Base-by-base conservation (phyloP, 441 rosid species). In the Mallotus repandus region DNA sequence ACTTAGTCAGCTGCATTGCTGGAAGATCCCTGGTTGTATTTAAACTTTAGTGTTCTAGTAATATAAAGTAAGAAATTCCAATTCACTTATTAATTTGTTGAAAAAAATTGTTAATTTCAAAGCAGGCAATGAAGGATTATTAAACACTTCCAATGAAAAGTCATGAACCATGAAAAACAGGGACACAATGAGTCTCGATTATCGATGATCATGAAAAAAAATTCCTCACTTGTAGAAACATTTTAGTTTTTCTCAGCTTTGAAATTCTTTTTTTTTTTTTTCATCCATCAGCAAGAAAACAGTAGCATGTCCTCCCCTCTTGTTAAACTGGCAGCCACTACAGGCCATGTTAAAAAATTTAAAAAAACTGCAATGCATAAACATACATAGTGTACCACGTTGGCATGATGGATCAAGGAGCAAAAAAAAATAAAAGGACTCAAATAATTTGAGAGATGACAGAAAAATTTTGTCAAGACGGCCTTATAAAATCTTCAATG, bases 21-120 rank as follows among this genome's bases (percentile, higher is more conserved):
- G 98, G 83, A 84, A 91, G 88, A 81, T 83, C 93, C 97, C 98
- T 93, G 84, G 80, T 74, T 66, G 78, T 73, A 79, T 73, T 72
- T 74, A 76, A 78, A 69, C 11, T 61, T 64, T 48, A 75, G 59
- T 7, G 53, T 71, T 66, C 49, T 63, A 63, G 55, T 19, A 45
- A 14, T 15, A 68, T 22, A 14, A 62, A 16, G 10, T 16, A 66
- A 50, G 32, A 66, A 9, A 32, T 52, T 14, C 56, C 14, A 62
- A 38, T 56, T 16, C 19, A 62, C 53, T 4, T 13, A 35, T 45
- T 32, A 54, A 60, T 43, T 1, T 19, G 9, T 32, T 16, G 7
- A 21, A 21, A 18, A 22, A 49, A 15, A 25, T 41, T 48, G 9
- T 60, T 35, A 50, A 29, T 5, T 61, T 69, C 45, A 63, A 41